Evolutionary conservation across 2,329 filamentous ascomycete genomes (phyloP), one percentile per base, ranked within the genome.

Genomic region (Monilinia fructigena): DNA sequence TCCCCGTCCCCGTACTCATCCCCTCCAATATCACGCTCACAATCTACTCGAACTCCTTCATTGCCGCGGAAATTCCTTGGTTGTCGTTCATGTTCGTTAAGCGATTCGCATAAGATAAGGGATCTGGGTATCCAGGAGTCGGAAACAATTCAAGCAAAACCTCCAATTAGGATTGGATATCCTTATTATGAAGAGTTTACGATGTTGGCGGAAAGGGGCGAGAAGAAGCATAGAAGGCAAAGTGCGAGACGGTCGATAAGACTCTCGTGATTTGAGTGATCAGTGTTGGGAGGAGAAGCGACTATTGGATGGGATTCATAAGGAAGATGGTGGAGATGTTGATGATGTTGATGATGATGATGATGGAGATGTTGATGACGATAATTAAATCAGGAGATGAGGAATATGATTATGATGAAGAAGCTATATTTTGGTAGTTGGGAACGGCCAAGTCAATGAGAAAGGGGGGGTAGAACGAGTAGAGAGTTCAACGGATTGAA

Each of bases 151-250:
- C 40, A 42, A 42, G 4, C 23, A 23, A 64, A 38, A 45, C 23
- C 65, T 10, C 65, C 55, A 20, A 67, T 66, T 14, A 60, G 65
- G 28, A 58, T 67, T 52, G 65, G 65, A 42, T 67, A 67, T 48
- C 65, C 65, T 47, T 67, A 67, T 28, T 67, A 67, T 45, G 65
- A 67, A 35, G 65, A 67, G 18, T 47, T 67, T n/a, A 53, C 53
- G 14, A 38, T 66, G 26, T 61, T 61, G 8, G 63, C 55, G 1
- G 48, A 55, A 35, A 54, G 45, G 40, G 38, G 20, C 18, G 60
- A 31, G 35, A 66, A 66, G 38, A 61, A 53, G 12, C 38, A 45
- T 28, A 66, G 54, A 55, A 60, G 55, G 6, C 48, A 60, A 16
- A 61, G 48, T 66, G 54, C 61, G 26, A 63, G 47, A 31, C 26